Conservation (phyloP, 1,284 basidiomycete species). For the Heterobasidion parviporum region DNA sequence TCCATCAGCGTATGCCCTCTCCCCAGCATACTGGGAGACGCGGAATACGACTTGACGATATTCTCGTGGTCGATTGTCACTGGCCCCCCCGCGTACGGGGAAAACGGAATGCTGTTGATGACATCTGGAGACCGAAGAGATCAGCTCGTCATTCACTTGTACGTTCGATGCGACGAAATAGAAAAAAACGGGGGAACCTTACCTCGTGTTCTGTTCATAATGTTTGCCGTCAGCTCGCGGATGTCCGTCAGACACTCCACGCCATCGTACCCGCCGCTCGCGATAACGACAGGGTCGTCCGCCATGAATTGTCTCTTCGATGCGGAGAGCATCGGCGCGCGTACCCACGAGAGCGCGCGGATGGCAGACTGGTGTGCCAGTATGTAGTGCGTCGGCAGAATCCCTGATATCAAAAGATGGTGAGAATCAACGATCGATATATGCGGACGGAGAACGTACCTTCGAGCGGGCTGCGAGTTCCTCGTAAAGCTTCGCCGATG, state of each 20-base stretch:
- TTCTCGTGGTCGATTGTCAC: constrained; percentile 75
- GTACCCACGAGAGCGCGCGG: constrained; percentile 65
- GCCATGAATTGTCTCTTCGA: constrained; percentile 36
- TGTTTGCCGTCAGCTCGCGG: constrained; percentile 51
- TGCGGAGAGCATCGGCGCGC: constrained; percentile 46
- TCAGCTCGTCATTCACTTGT: no score
- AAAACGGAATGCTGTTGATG: constrained; percentile 57
- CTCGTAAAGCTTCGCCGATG: constrained; percentile 42
- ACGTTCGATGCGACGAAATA: no score
- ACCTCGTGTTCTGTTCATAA: constrained; percentile 74
- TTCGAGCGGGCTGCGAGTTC: not conserved
- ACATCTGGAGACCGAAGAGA: constrained; percentile 42
- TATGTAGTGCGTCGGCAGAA: constrained; percentile 66
- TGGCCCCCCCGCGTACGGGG: constrained; percentile 54
- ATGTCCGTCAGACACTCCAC: constrained; percentile 67
- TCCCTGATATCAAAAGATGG: constrained; percentile 18
- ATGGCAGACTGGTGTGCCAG: constrained; percentile 73
- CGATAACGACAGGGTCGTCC: constrained; percentile 62
- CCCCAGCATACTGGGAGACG: constrained; percentile 65
- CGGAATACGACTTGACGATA: constrained; percentile 63
- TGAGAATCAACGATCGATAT: no score
- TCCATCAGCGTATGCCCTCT: constrained; percentile 66
- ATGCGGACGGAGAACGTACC: not conserved
- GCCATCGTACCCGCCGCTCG: constrained; percentile 74
- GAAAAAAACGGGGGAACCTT: no score